Conservation (phyloP, 2,329 filamentous ascomycete species). For the Stemphylium beticola region DNA sequence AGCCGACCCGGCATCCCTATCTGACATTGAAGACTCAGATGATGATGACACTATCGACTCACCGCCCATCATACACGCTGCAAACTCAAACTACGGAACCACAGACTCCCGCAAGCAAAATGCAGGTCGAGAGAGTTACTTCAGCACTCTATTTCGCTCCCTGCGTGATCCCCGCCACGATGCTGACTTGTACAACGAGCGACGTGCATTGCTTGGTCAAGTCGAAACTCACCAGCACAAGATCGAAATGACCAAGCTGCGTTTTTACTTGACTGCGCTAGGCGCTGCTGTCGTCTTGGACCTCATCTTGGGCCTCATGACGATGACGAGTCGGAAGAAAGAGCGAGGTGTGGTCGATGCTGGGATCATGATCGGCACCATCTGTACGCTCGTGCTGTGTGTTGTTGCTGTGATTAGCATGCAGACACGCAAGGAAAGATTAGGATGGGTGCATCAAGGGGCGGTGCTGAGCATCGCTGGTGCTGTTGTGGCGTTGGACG, state of each 20-base stretch:
- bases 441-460: constrained; percentile 43
- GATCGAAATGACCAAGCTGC: constrained; percentile 44
- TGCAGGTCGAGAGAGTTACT: constrained; percentile 31
- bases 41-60: constrained; percentile 59
- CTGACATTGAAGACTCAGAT: constrained; percentile 53
- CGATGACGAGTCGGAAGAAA: constrained; percentile 71
- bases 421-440: constrained; percentile 35
- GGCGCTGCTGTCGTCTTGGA: constrained; percentile 68
- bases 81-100: constrained; percentile 64
- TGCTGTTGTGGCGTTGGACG: constrained; percentile 36
- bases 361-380: constrained; percentile 72
- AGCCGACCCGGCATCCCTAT: constrained; percentile 32
- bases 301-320: constrained; percentile 68
- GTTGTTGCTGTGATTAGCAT: constrained; percentile 41
- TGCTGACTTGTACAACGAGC: constrained; percentile 55
- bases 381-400: constrained; percentile 63
- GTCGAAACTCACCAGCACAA: constrained; percentile 40
- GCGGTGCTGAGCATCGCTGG: constrained; percentile 33
- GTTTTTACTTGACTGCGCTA: constrained; percentile 59
- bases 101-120: constrained; percentile 16
- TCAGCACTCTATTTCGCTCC: constrained; percentile 40
- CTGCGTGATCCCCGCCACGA: constrained; percentile 38
- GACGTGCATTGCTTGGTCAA: constrained; percentile 55
- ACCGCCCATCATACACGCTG: constrained; percentile 18
- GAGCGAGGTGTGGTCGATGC: constrained; percentile 74